Percentiles rank a stretch among this genome's conserved stretches.
These are phyloP conservation scores for Cocos nucifera DNA, from an alignment of 176 grass and related monocot genomes.

Conservation along the genomic window DNA sequence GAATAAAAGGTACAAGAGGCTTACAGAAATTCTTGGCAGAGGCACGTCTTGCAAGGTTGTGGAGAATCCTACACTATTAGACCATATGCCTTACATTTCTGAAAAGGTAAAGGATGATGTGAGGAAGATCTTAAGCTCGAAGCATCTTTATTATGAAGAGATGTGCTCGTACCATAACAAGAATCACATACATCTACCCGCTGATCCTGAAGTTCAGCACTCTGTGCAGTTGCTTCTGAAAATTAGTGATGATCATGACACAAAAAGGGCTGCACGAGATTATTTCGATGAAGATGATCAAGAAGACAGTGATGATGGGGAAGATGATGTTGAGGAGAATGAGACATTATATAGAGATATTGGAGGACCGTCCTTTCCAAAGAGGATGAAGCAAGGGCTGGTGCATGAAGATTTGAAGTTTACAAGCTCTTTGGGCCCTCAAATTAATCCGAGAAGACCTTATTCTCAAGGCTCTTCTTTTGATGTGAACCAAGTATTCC, in stretches of 20 bases:
- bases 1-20: constrained; percentile 82
- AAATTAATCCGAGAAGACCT: constrained; percentile 7
- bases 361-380: constrained; percentile 18
- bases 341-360: too few species aligned
- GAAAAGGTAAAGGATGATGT: constrained; percentile 55
- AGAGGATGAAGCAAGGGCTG: constrained; percentile 15
- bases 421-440: background rate
- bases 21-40: constrained; percentile 62
- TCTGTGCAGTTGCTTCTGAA: constrained; percentile 35
- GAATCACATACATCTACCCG: constrained; percentile 41
- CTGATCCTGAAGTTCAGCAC: constrained; percentile 40
- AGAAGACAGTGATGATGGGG: constrained; percentile 27
- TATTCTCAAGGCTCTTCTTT: constrained; percentile 23
- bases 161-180: constrained; percentile 83
- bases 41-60: constrained; percentile 54
- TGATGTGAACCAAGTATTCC: constrained; percentile 32
- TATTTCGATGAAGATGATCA: constrained; percentile 40
- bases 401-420: constrained; percentile 14
- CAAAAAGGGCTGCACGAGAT: constrained; percentile 19
- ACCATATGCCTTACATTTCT: constrained; percentile 28
- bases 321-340: constrained; percentile 21
- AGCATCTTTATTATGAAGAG: constrained; percentile 74
- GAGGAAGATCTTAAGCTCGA: constrained; percentile 50
- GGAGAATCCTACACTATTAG: constrained; percentile 49
- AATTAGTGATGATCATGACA: constrained; percentile 31